Conservation (phyloP, 129 eudicot species). For the Centaurea solstitialis region DNA sequence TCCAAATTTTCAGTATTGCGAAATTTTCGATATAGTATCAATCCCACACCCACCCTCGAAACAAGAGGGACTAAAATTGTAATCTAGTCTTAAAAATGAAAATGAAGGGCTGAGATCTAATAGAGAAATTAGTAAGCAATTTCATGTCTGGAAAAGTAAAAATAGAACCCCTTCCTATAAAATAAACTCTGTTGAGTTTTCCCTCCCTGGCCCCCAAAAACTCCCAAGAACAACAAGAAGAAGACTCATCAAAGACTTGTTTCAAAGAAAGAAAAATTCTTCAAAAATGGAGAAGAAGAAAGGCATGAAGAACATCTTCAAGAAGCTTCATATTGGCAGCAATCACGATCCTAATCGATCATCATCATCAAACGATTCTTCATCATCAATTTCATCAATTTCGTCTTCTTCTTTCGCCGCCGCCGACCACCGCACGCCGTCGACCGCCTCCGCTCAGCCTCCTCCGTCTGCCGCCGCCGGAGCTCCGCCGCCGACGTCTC, state of each 20-base stretch:
- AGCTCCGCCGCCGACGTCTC: slow-evolving; percentile 36
- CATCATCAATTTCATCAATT: slow-evolving; percentile 19
- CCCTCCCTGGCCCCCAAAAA: slow-evolving; percentile 39
- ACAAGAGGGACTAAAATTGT: too few species aligned
- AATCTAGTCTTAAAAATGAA: too few species aligned
- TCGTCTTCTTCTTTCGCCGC: slow-evolving; percentile 22
- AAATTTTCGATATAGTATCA: too few species aligned
- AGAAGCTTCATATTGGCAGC: slow-evolving; percentile 74
- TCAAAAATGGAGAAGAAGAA: slow-evolving; percentile 42
- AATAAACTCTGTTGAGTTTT: slow-evolving; percentile 24
- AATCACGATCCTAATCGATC: slow-evolving; percentile 77
- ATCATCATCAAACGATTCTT: slow-evolving; percentile 56
- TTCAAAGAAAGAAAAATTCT: too few species aligned
- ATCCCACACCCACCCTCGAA: background rate
- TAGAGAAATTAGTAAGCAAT: background rate
- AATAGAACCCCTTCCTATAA: background rate
- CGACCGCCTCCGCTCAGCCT: slow-evolving; percentile 20
- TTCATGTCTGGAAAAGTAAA: background rate
- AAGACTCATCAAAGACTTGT: too few species aligned
- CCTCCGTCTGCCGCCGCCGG: slow-evolving; percentile 21
- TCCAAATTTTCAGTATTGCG: too few species aligned
- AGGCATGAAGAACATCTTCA: slow-evolving; percentile 94
- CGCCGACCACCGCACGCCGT: slow-evolving; percentile 35
- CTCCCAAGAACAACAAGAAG: background rate
- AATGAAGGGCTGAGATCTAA: background rate